phyloP scores from a whole-genome alignment of 352 stramenopile species.

The Lagenidium giganteum region DNA sequence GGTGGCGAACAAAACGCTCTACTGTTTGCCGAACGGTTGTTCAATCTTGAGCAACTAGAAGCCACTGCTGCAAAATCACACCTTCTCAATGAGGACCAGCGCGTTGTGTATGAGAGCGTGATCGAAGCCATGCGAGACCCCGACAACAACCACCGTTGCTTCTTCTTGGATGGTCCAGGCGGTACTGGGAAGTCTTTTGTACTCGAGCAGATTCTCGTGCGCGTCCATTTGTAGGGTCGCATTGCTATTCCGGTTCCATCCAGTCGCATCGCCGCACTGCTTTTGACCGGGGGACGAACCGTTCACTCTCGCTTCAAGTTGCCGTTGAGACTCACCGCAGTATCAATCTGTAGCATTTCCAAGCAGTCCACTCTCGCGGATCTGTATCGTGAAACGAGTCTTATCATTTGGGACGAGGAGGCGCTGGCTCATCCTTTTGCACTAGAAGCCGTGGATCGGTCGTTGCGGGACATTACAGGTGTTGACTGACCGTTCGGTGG shows the following conservation, averaged over 20 bases:
- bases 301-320: constrained; percentile 26
- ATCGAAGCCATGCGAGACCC: no score
- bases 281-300: constrained; percentile 21
- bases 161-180: constrained; percentile 8
- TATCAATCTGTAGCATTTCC: constrained; percentile 6
- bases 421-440: constrained; percentile 2
- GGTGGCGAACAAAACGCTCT: no score
- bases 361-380: not conserved
- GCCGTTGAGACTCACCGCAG: constrained; percentile 4
- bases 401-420: constrained; percentile 8
- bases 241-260: constrained; percentile 17
- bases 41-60: no score
- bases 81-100: no score
- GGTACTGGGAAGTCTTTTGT: constrained; percentile 8
- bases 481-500: not conserved
- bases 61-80: no score
- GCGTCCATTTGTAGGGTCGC: constrained; percentile 6
- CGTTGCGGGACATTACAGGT: not conserved
- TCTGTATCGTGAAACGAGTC: not conserved
- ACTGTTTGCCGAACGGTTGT: no score
- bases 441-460: constrained; percentile 6
- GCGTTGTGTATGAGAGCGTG: no score
- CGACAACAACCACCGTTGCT: no score
- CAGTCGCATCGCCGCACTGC: constrained; percentile 21
- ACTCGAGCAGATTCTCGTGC: constrained; percentile 7